Evolutionary conservation across 1,284 basidiomycete genomes (phyloP), one percentile per base, ranked within the genome.

Genomic region (Ganoderma boninense): DNA sequence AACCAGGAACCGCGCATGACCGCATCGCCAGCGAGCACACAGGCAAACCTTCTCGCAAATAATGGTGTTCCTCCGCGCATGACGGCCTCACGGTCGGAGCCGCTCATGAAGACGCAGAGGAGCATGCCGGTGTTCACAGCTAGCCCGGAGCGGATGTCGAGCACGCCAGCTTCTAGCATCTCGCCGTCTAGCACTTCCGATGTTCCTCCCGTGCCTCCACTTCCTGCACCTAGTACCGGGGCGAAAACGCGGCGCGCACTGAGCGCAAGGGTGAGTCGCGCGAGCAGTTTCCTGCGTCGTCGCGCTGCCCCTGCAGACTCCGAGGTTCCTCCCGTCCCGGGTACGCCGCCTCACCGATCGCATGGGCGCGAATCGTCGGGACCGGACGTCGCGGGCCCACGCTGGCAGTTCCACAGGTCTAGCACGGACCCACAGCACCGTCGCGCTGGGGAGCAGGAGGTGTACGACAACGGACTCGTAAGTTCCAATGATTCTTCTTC

Each of bases 391-490:
- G 87, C 79, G 43, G 87, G 85, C 16, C 84, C 86, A 5, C 77
- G 86, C 40, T 88, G 76, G 78, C 76, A 64, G 66, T 65, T 40
- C 66, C 54, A 72, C 52, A 67, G 61, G 44, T 66, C 77, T 18
- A 71, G 79, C 3, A 72, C 73, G 32, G 75, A 73, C 7, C 74
- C 79, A 54, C 77, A 71, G 57, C 76, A 83, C 70, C 78, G 87
- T 72, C 78, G 82, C 62, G 94, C 95, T 13, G 95, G 95, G 0
- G 89, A 95, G 74, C 80, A 87, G 0, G 79, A 79, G 0, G 82
- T 93, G 1, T 95, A 95, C 75, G 77, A 78, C 7, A 82, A 83
- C 29, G 82, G 83, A 18, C 77, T 86, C 69, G 90, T 91, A 73
- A 77, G 86, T 82, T 26, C n/a, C 32, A 2, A 54, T 8, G 2